Evolutionary conservation across 768 basidiomycete species (phyloP), one percentile per base, ranked within the genome.

Genomic region (Coprinopsis cinerea): DNA sequence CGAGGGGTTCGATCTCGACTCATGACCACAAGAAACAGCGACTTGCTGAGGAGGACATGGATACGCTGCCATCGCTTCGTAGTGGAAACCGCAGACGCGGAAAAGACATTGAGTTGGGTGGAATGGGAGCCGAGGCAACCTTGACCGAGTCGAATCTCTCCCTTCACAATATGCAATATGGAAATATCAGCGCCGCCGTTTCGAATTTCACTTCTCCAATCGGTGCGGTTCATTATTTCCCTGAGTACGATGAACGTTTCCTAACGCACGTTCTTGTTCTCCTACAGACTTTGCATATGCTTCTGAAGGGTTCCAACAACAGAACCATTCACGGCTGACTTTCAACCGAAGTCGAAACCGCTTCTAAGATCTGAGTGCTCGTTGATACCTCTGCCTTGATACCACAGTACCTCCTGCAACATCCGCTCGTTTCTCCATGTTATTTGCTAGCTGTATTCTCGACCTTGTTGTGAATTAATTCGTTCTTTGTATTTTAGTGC

Each of bases 121-220:
- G n/a, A 57, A 50, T 71, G 44, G 68, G 67, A 36, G 67, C 65
- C 1, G 56, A 70, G 20, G 63, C 18, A 24, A 26, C 59, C 10
- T 54, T 74, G 49, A 74, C 71, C 30, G 74, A 78, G 57, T 61
- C 58, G 35, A 76, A 75, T 57, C 53, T 79, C 24, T 67, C 71
- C 7, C 65, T 67, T 49, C 77, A 72, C 46, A 73, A 73, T 54
- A 44, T 66, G 49, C 58, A 63, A 23, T 46, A 54, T 23, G 64
- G 65, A 23, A 69, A 64, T 48, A 51, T 74, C 47, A 75, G 81
- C 53, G 76, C 73, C 35, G 64, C 83, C 65, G 73, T 86, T 43
- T 71, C 79, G 54, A 77, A 79, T 54, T 88, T 79, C 67, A 83
- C 75, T 37, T 85, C 83, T 20, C 85, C 85, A 1, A 82, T 88